Percentiles rank a stretch among this genome's conserved stretches.
Conservation (phyloP, 306 rosid species). For the Biancaea sappan region DNA sequence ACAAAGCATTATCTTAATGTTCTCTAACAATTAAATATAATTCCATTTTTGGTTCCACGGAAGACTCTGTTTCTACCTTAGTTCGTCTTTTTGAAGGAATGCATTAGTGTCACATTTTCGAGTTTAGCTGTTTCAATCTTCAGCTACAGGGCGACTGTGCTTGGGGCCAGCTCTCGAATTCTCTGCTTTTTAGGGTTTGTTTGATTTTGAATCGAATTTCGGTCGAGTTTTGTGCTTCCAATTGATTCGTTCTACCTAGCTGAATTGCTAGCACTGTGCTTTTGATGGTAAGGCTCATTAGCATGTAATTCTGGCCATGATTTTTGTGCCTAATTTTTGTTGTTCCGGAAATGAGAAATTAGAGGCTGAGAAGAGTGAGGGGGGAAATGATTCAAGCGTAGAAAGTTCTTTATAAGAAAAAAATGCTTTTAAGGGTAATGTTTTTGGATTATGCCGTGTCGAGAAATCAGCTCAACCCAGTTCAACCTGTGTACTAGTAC, state of each 20-base stretch:
- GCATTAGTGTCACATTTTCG: slow-evolving; percentile 28
- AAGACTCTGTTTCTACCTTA: slow-evolving; percentile 16
- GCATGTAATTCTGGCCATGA: slow-evolving; percentile 1
- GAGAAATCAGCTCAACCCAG: slow-evolving; percentile 20
- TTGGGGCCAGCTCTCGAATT: slow-evolving; percentile 31
- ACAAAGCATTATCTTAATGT: background rate
- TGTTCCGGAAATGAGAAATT: slow-evolving; percentile 20
- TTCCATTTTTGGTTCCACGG: slow-evolving; percentile 20
- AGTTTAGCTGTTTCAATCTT: slow-evolving; percentile 33
- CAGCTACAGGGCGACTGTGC: slow-evolving; percentile 8
- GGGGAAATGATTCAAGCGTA: slow-evolving; percentile 9
- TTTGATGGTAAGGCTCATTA: slow-evolving; percentile 41
- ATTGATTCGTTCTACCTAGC: slow-evolving; percentile 33
- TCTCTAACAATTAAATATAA: background rate
- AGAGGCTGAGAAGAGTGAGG: slow-evolving; percentile 22
- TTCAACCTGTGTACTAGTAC: slow-evolving; percentile 2
- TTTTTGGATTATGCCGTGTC: slow-evolving; percentile 22
- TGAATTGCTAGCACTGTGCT: slow-evolving; percentile 29
- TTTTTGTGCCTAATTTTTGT: background rate
- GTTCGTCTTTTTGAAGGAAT: slow-evolving; percentile 27
- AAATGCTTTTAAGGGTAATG: background rate
- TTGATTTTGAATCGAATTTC: slow-evolving; percentile 28
- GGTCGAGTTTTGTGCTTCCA: slow-evolving; percentile 20
- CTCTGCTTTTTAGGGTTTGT: slow-evolving; percentile 6
- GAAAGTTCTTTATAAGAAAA: slow-evolving; percentile 4